phyloP scores from a whole-genome alignment of 768 basidiomycete genomes.

The Suillus spraguei region DNA sequence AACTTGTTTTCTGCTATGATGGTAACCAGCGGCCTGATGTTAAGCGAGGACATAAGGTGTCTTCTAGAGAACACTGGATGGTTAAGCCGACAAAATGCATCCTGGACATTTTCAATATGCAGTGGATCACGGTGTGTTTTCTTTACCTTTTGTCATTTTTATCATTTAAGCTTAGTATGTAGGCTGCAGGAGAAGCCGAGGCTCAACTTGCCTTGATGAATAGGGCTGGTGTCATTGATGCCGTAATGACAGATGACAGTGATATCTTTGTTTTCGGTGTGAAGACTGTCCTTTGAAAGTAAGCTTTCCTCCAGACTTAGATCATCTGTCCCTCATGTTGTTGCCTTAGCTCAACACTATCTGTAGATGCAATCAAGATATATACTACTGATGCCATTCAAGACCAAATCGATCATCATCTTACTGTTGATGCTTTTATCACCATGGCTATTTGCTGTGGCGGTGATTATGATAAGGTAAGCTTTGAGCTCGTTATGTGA shows the following conservation, averaged over 20 bases:
- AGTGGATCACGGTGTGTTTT: background rate
- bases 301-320: no score
- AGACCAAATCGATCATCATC: conserved; percentile 15
- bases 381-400: conserved; percentile 7
- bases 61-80: conserved; percentile 1
- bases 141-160: background rate
- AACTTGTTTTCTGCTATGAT: background rate
- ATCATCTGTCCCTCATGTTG: no score
- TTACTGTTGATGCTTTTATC: no score
- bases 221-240: background rate
- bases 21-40: background rate
- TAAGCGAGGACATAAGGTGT: background rate
- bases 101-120: background rate
- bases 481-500: no score
- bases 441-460: no score
- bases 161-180: background rate
- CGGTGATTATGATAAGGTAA: no score
- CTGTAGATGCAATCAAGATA: background rate
- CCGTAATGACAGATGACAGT: conserved; percentile 12
- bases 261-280: conserved; percentile 13
- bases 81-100: background rate
- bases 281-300: conserved; percentile 12
- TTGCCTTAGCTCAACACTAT: conserved; percentile 3
- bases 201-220: conserved; percentile 6
- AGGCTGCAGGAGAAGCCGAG: conserved; percentile 7